phyloP scores from a whole-genome alignment of 2,329 filamentous ascomycete species.

The Rachicladosporium sp. region DNA sequence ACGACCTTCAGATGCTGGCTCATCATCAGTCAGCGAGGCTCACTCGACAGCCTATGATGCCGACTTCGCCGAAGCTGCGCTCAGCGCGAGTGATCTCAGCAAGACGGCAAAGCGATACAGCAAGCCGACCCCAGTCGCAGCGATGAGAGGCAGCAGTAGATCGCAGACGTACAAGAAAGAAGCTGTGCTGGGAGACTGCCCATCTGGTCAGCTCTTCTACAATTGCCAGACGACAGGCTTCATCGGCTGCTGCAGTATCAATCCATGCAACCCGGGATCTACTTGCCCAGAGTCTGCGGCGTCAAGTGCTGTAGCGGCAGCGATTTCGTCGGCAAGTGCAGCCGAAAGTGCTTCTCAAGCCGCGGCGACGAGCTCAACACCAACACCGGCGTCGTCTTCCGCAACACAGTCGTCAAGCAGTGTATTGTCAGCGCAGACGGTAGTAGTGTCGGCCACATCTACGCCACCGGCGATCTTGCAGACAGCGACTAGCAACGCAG shows the following conservation, averaged over 20 bases:
- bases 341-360: neutral
- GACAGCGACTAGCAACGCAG: slow-evolving; percentile 1
- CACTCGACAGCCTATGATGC: neutral
- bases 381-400: no score
- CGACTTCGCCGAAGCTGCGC: neutral
- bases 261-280: slow-evolving; percentile 13
- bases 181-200: slow-evolving; percentile 1
- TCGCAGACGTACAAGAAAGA: slow-evolving; percentile 5
- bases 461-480: neutral
- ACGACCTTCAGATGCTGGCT: neutral
- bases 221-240: slow-evolving; percentile 11
- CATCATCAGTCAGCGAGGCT: neutral
- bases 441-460: slow-evolving; percentile 1
- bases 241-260: slow-evolving; percentile 15
- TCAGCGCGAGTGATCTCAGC: slow-evolving; percentile 1
- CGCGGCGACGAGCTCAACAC: no score
- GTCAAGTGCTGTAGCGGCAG: neutral
- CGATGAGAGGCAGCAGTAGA: slow-evolving; percentile 2
- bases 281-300: slow-evolving; percentile 9
- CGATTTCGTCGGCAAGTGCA: slow-evolving; percentile 1
- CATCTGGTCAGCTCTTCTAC: slow-evolving; percentile 3
- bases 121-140: neutral
- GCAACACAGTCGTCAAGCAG: neutral
- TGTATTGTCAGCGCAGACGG: neutral
- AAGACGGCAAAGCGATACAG: slow-evolving; percentile 3